Base-by-base conservation (phyloP, 305 asterid species). In the Plantago rigida region DNA sequence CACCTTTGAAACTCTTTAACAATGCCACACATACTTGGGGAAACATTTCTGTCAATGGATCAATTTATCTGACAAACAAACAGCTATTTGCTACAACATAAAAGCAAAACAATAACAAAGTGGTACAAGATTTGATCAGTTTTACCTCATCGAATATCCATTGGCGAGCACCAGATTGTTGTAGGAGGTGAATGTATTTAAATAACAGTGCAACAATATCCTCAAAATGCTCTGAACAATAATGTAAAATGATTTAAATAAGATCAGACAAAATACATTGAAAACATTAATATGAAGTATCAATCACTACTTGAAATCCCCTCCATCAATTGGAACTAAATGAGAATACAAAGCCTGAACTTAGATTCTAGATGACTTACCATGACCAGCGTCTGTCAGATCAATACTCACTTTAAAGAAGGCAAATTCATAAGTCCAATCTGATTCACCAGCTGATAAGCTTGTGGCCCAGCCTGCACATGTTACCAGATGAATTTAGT, bases 131-230 rank as follows among this genome's bases (percentile, higher is more conserved):
- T 36, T 26, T 50, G 13, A 70, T 53, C 45, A 47, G 51, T 9
- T 57, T 64, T 80, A 92, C 99, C 99, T 92, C 99, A 71, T 83
- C 90, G 77, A 86, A 88, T 72, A 92, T 92, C 99, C 99, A 80
- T 66, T 86, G 78, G 72, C 79, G 74, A 51, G 90, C 73, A 68
- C 89, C 96, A 73, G 91, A 79, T 65, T 80, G 80, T 79, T 92
- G 95, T 66, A 92, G 82, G 69, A 86, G 93, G 31, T 69, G 79
- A 72, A 92, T 73, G 75, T 86, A 92, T 71, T 82, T 84, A 78
- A 88, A 88, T 56, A 87, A 74, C 59, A 92, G 76, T n/a, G 85
- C 94, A 71, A 80, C 92, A 67, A 84, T 83, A 64, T 86, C 89
- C 85, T 86, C 94, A 71, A 84, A 84, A 72, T 92, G 96, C 72